Evolutionary conservation across 2,329 filamentous ascomycete genomes (phyloP).

Genomic region (Fusarium scirpi): DNA sequence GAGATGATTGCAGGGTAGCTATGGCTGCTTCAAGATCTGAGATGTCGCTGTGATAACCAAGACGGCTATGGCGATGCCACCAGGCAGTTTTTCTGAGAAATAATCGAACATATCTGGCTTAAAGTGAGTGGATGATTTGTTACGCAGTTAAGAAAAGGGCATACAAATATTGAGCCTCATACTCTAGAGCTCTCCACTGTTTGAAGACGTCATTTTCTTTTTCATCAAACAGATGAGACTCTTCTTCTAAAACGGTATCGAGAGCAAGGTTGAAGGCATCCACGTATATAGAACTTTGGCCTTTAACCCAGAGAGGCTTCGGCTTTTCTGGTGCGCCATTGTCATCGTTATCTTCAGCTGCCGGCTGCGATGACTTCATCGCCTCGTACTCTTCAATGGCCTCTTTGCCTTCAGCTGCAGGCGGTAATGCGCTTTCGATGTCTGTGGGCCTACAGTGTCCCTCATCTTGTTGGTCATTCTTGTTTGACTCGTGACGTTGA

Average conservation of each 20-base stretch:
- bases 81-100: slow-evolving; percentile 92
- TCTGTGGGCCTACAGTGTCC: slow-evolving; percentile 46
- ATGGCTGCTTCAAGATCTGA: slow-evolving; percentile 77
- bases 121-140: slow-evolving; percentile 18
- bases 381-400: slow-evolving; percentile 85
- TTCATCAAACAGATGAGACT: slow-evolving; percentile 86
- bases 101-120: slow-evolving; percentile 82
- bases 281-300: slow-evolving; percentile 91
- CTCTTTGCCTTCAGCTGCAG: slow-evolving; percentile 73
- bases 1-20: slow-evolving; percentile 68
- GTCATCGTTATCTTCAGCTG: slow-evolving; percentile 47
- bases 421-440: slow-evolving; percentile 71
- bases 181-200: slow-evolving; percentile 78
- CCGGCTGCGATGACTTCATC: slow-evolving; percentile 67
- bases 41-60: slow-evolving; percentile 88
- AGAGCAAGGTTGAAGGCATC: slow-evolving; percentile 96
- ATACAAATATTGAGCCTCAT: slow-evolving; percentile 92
- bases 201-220: slow-evolving; percentile 82
- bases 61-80: slow-evolving; percentile 85
- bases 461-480: slow-evolving; percentile 33
- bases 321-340: slow-evolving; percentile 56
- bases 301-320: slow-evolving; percentile 71
- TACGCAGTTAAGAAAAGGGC: slow-evolving; percentile 46
- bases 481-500: slow-evolving; percentile 32
- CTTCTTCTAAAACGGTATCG: slow-evolving; percentile 88